phyloP scores from a whole-genome alignment of 2,329 filamentous ascomycete species.

The Furcasterigmium sp. region DNA sequence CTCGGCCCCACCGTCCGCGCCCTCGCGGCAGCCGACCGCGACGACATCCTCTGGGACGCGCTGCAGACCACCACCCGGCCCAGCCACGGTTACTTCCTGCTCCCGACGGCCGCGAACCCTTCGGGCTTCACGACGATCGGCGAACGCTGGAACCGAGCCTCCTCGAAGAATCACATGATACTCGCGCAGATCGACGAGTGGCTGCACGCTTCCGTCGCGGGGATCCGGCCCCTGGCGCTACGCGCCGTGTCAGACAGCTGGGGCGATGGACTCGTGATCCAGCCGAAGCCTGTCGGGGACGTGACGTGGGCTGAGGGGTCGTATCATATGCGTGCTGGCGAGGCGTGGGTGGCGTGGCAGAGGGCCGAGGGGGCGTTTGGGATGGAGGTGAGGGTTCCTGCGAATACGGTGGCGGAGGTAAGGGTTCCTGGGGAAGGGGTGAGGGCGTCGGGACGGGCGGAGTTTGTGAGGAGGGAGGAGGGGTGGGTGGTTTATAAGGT shows the following conservation, averaged over 20 bases:
- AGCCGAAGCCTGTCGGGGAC: constrained; percentile 4
- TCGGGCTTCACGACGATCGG: constrained; percentile 5
- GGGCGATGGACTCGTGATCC: constrained; percentile 1
- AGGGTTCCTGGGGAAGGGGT: background rate
- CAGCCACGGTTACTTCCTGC: constrained; percentile 6
- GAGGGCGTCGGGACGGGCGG: background rate
- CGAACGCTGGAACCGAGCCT: constrained; percentile 2
- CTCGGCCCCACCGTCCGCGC: constrained; percentile 3
- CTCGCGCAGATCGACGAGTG: constrained; percentile 9
- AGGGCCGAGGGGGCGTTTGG: background rate
- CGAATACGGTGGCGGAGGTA: constrained; percentile 3
- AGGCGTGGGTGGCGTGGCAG: constrained; percentile 2
- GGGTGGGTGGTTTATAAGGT: constrained; percentile 1
- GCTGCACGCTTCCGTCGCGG: constrained; percentile 6
- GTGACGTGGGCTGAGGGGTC: background rate
- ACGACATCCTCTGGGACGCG: constrained; percentile 3
- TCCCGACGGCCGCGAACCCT: background rate
- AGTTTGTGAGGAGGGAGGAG: background rate
- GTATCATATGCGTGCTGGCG: background rate
- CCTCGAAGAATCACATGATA: constrained; percentile 9
- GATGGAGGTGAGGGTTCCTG: constrained; percentile 1
- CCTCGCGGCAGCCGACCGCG: constrained; percentile 1
- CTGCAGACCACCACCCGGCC: constrained; percentile 1
- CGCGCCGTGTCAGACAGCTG: background rate
- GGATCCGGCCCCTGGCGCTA: background rate